These are phyloP conservation scores for Cladophialophora exuberans DNA, from an alignment of 2,329 filamentous ascomycete species.

Conservation along the genomic window DNA sequence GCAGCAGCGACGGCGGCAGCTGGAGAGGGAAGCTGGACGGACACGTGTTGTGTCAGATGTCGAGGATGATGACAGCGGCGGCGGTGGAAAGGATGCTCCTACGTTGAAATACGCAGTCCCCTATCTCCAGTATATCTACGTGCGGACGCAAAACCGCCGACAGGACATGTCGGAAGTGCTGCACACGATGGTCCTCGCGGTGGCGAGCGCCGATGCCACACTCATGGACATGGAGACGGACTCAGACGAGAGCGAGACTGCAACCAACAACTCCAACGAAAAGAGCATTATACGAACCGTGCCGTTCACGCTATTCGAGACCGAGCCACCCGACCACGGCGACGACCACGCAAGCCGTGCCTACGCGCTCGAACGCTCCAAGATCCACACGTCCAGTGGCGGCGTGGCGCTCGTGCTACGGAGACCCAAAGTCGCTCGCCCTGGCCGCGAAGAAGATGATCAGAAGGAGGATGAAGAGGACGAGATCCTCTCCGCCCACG, in stretches of 20 bases:
- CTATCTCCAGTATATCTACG: slow-evolving; percentile 33
- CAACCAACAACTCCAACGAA: no score
- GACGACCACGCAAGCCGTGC: slow-evolving; percentile 21
- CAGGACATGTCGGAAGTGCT: slow-evolving; percentile 34
- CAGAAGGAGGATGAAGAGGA: not conserved
- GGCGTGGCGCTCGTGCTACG: slow-evolving; percentile 29
- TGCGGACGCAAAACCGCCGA: slow-evolving; percentile 26
- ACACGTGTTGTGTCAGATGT: not conserved
- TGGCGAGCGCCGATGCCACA: slow-evolving; percentile 26
- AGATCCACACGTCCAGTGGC: slow-evolving; percentile 30
- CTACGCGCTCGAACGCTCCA: slow-evolving; percentile 23
- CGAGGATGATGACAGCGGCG: not conserved
- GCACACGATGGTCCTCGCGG: slow-evolving; percentile 31
- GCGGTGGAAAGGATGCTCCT: not conserved
- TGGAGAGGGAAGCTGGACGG: not conserved
- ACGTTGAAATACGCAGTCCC: slow-evolving; percentile 24
- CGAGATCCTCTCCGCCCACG: slow-evolving; percentile 27
- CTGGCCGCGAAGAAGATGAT: not conserved
- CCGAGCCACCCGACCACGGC: slow-evolving; percentile 30
- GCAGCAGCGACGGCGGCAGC: not conserved
- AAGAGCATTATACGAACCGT: slow-evolving; percentile 20
- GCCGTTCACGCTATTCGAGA: slow-evolving; percentile 32
- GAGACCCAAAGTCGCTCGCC: not conserved
- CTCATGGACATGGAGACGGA: slow-evolving; percentile 5
- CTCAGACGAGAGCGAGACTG: no score